Evolutionary conservation across 75 land plant species (phyloP).

Genomic region (Pinus albicaulis): DNA sequence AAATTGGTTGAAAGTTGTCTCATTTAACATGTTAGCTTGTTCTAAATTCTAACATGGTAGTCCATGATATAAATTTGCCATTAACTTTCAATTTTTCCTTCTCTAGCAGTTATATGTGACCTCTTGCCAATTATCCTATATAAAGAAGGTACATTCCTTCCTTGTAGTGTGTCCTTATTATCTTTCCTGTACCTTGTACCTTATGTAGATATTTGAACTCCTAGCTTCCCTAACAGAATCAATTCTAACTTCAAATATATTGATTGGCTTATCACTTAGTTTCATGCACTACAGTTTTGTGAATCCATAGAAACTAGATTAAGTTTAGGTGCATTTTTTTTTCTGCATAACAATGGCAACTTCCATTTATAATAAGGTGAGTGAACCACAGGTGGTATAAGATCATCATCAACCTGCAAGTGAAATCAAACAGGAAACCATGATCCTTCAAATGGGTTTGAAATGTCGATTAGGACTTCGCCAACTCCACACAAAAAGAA

Average conservation of each 20-base stretch:
- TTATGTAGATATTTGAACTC: not conserved
- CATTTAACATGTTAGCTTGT: not conserved
- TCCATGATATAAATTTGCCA: not conserved
- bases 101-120: no score
- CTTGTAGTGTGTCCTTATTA: no score
- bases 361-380: no score
- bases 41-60: not conserved
- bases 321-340: no score
- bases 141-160: no score
- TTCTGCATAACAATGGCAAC: no score
- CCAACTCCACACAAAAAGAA: not conserved
- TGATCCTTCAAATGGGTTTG: not conserved
- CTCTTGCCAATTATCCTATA: no score
- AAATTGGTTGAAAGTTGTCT: not conserved
- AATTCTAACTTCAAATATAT: not conserved
- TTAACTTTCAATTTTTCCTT: not conserved
- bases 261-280: not conserved
- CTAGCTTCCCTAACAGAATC: not conserved
- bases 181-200: not conserved
- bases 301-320: no score
- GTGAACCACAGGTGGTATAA: no score
- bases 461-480: not conserved
- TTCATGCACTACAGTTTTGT: not conserved
- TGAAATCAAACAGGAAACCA: conserved; percentile 13
- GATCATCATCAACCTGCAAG: no score